Conservation (phyloP, 2,329 filamentous ascomycete genomes). For the Orbilia blumenaviensis region DNA sequence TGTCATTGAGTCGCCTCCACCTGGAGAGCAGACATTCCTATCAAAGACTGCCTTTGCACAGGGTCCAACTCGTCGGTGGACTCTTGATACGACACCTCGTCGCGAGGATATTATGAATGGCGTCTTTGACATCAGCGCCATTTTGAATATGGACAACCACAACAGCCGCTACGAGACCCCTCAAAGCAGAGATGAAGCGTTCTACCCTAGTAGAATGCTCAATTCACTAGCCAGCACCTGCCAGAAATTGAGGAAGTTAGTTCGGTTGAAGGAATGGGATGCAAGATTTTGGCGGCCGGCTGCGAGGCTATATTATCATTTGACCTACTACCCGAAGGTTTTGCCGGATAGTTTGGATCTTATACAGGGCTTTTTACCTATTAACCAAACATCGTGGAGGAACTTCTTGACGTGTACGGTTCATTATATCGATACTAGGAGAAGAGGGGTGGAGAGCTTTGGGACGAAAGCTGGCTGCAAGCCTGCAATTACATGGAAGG, state of each 20-base stretch:
- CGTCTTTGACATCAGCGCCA: conserved; percentile 18
- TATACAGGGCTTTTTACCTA: conserved; percentile 55
- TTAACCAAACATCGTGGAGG: conserved; percentile 57
- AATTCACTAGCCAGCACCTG: conserved; percentile 53
- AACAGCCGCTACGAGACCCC: conserved; percentile 21
- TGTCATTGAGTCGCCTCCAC: conserved; percentile 30
- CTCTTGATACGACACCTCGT: neutral
- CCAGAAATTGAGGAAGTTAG: conserved; percentile 51
- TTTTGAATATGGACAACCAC: conserved; percentile 8
- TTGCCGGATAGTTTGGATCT: conserved; percentile 55
- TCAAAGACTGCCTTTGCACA: conserved; percentile 13
- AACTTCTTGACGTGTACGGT: conserved; percentile 56
- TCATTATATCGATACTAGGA: conserved; percentile 54
- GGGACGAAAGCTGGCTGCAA: conserved; percentile 54
- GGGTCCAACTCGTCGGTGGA: conserved; percentile 26
- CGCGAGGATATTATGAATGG: conserved; percentile 1
- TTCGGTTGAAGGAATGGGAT: conserved; percentile 54
- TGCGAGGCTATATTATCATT: conserved; percentile 55
- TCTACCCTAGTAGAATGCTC: conserved; percentile 42
- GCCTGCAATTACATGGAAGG: conserved; percentile 53
- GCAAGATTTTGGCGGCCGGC: conserved; percentile 56
- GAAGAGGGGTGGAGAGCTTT: conserved; percentile 55
- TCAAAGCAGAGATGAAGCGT: conserved; percentile 33
- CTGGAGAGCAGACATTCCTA: neutral
- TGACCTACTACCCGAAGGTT: conserved; percentile 42